phyloP scores from a whole-genome alignment of 2,329 filamentous ascomycete genomes.

The Kalmusia sp. region DNA sequence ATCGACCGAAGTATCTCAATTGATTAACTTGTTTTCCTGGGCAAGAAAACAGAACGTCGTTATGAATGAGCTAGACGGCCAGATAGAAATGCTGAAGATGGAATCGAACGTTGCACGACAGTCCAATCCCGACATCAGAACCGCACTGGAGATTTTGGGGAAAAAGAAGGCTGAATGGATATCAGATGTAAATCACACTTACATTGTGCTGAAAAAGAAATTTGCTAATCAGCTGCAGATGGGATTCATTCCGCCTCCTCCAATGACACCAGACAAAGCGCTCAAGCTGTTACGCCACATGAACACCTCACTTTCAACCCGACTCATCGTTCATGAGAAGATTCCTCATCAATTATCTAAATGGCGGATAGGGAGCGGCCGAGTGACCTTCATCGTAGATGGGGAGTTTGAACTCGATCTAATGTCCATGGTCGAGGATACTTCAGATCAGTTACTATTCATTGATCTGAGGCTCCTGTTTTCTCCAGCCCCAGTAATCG shows the following conservation, averaged over 20 bases:
- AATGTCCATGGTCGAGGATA: conserved; percentile 85
- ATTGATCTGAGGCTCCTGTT: conserved; percentile 90
- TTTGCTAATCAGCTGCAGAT: conserved; percentile 58
- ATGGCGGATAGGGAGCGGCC: conserved; percentile 82
- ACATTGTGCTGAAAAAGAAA: not conserved
- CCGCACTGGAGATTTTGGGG: conserved; percentile 83
- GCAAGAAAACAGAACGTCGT: conserved; percentile 53
- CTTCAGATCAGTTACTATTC: conserved; percentile 87
- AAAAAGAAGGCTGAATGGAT: conserved; percentile 80
- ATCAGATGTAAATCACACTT: conserved; percentile 68
- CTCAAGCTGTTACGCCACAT: conserved; percentile 79
- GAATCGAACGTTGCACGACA: conserved; percentile 76
- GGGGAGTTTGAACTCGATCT: conserved; percentile 93
- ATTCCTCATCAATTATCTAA: conserved; percentile 79
- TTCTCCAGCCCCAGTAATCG: conserved; percentile 68
- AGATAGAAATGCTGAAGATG: conserved; percentile 72
- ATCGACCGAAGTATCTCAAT: conserved; percentile 76
- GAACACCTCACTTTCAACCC: conserved; percentile 81
- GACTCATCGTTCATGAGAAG: conserved; percentile 84
- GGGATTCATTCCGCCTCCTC: conserved; percentile 77
- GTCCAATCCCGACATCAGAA: conserved; percentile 89
- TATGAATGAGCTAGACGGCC: conserved; percentile 59
- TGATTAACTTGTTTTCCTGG: conserved; percentile 86
- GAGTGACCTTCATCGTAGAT: conserved; percentile 83
- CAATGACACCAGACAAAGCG: conserved; percentile 74